A percentile compares a stretch with the other conserved stretches of the same genome.
These are phyloP conservation scores for Penicillium sp. DNA, from an alignment of 2,329 filamentous ascomycete genomes.

Conservation along the genomic window DNA sequence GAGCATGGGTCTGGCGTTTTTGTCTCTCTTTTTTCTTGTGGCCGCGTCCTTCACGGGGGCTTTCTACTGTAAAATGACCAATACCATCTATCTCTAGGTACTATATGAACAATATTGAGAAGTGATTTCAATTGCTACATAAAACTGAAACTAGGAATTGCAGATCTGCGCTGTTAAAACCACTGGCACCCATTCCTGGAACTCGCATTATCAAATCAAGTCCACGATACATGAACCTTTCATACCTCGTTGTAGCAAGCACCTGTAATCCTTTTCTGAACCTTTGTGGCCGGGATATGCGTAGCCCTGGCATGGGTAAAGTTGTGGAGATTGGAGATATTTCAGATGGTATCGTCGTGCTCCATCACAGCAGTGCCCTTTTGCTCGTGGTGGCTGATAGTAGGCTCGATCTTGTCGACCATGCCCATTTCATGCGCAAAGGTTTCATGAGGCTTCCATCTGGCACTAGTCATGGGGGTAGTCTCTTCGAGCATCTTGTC, in stretches of 20 bases:
- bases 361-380: conserved; percentile 2
- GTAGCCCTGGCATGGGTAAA: too few relatives aligned
- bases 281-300: neutral
- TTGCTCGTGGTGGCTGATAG: conserved; percentile 2
- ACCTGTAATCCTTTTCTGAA: neutral
- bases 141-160: neutral
- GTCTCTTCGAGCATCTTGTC: conserved; percentile 89
- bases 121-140: neutral
- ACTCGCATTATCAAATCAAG: neutral
- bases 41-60: conserved; percentile 6
- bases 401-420: conserved; percentile 32
- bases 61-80: conserved; percentile 19
- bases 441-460: conserved; percentile 72
- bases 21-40: conserved; percentile 17
- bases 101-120: neutral
- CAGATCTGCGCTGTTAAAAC: neutral
- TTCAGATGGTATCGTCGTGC: conserved; percentile 1
- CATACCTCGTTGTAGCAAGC: neutral
- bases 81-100: neutral
- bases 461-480: conserved; percentile 71
- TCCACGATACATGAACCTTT: neutral
- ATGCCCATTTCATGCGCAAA: conserved; percentile 62
- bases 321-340: neutral
- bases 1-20: conserved; percentile 41
- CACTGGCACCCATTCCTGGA: neutral